These are phyloP conservation scores for Onygena corvina DNA, from an alignment of 2,329 filamentous ascomycete species.

Conservation along the genomic window DNA sequence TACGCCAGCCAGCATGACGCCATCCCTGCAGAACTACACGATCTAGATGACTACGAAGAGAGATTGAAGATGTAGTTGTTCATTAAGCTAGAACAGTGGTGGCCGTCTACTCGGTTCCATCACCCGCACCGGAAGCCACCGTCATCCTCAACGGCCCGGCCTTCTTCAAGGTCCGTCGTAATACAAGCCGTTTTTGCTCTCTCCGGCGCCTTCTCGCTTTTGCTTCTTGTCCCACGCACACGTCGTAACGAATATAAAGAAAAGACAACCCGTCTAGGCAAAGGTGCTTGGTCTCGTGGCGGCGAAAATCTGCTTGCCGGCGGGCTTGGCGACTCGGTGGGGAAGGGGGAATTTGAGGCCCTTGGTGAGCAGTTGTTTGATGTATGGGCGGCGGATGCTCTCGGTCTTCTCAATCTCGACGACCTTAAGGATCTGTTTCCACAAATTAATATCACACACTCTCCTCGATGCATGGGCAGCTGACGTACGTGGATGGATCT, in stretches of 20 bases:
- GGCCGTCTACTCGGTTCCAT: conserved; percentile 3
- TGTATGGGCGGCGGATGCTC: conserved; percentile 95
- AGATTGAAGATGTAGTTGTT: conserved; percentile 6
- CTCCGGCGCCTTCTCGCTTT: background rate
- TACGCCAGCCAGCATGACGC: background rate
- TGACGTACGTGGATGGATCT: conserved; percentile 89
- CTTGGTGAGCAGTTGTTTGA: conserved; percentile 96
- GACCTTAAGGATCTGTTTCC: conserved; percentile 80
- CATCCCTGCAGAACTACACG: background rate
- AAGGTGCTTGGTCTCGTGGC: conserved; percentile 92
- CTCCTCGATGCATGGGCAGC: background rate
- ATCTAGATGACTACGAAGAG: background rate
- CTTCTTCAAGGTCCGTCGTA: background rate
- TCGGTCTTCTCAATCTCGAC: conserved; percentile 91
- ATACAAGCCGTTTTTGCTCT: conserved; percentile 6
- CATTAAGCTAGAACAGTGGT: conserved; percentile 8
- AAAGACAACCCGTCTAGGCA: conserved; percentile 63
- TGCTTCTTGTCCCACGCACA: background rate
- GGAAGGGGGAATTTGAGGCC: conserved; percentile 95
- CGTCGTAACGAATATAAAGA: background rate
- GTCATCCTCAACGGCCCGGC: background rate
- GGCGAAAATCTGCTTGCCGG: conserved; percentile 82
- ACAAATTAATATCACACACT: conserved; percentile 10
- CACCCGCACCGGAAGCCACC: background rate
- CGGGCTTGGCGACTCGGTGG: conserved; percentile 78